Evolutionary conservation across 768 basidiomycete genomes (phyloP).

Genomic region (Cantharellus cinnabarinus): DNA sequence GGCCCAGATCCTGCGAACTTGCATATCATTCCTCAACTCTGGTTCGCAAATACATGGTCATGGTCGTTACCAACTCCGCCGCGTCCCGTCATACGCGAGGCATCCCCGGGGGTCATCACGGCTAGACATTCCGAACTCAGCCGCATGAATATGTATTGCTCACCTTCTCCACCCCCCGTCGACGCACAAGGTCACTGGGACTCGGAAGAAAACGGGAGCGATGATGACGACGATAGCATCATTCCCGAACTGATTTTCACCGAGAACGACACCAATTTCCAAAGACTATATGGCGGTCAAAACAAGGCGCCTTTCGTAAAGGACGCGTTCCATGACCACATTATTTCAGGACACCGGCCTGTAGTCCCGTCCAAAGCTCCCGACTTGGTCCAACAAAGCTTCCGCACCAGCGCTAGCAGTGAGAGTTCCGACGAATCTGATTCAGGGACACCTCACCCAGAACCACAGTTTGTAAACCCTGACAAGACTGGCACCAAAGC

Average conservation of each 20-base stretch:
- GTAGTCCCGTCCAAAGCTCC: constrained; percentile 11
- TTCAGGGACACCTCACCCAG: constrained; percentile 1
- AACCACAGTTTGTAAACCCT: constrained; percentile 52
- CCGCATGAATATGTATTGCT: constrained; percentile 65
- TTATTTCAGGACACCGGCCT: constrained; percentile 71
- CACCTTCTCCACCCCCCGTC: constrained; percentile 83
- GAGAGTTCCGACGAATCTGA: constrained; percentile 3
- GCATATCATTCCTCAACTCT: constrained; percentile 87
- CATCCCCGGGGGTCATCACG: constrained; percentile 31
- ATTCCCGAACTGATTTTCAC: constrained; percentile 83
- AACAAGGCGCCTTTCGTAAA: constrained; percentile 76
- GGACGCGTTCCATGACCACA: constrained; percentile 97
- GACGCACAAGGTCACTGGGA: constrained; percentile 30
- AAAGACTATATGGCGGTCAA: constrained; percentile 69
- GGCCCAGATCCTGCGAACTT: constrained; percentile 87
- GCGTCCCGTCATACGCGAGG: constrained; percentile 39
- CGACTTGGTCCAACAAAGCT: too few relatives aligned
- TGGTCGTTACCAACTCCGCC: constrained; percentile 40
- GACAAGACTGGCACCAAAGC: constrained; percentile 76
- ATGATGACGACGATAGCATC: constrained; percentile 45
- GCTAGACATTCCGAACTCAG: constrained; percentile 57
- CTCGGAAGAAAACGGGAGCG: constrained; percentile 19
- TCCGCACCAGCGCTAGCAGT: constrained; percentile 4
- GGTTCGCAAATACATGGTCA: constrained; percentile 98
- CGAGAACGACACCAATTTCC: constrained; percentile 94